phyloP scores from a whole-genome alignment of 2,329 filamentous ascomycete genomes.

The Harringtonia lauricola region DNA sequence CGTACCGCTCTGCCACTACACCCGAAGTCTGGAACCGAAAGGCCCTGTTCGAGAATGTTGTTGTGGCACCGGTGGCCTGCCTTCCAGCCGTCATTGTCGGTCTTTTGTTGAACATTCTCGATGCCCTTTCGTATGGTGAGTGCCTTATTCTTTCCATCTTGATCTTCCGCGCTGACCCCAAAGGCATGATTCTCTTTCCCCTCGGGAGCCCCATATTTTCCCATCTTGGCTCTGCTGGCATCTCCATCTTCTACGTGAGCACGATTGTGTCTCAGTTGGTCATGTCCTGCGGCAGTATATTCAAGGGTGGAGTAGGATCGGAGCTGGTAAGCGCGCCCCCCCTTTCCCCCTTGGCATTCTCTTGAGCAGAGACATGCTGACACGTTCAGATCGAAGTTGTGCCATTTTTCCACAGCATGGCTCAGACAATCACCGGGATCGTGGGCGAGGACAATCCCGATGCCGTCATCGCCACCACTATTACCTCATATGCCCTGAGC shows the following conservation, averaged over 20 bases:
- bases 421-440: slow-evolving; percentile 67
- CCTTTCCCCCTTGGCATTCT: background rate
- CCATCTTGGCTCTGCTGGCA: slow-evolving; percentile 79
- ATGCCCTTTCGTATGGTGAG: slow-evolving; percentile 82
- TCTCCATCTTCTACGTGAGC: slow-evolving; percentile 98
- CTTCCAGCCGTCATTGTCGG: slow-evolving; percentile 83
- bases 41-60: slow-evolving; percentile 49
- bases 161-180: no score
- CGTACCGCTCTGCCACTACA: slow-evolving; percentile 30
- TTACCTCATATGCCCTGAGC: slow-evolving; percentile 81
- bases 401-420: slow-evolving; percentile 98
- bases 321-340: slow-evolving; percentile 55
- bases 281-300: slow-evolving; percentile 79
- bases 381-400: slow-evolving; percentile 74
- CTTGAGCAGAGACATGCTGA: background rate
- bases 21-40: slow-evolving; percentile 63
- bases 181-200: slow-evolving; percentile 92
- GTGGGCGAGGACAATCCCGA: slow-evolving; percentile 74
- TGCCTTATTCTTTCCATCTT: slow-evolving; percentile 1
- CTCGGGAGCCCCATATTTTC: slow-evolving; percentile 79
- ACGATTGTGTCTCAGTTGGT: slow-evolving; percentile 89
- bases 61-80: slow-evolving; percentile 58
- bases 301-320: slow-evolving; percentile 83
- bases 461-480: slow-evolving; percentile 86
- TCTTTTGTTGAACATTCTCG: slow-evolving; percentile 80